A percentile compares a stretch with the other conserved stretches of the same genome.
Evolutionary conservation across 2,329 filamentous ascomycete genomes (phyloP).

Genomic region (Aspergillus aculeatinus): DNA sequence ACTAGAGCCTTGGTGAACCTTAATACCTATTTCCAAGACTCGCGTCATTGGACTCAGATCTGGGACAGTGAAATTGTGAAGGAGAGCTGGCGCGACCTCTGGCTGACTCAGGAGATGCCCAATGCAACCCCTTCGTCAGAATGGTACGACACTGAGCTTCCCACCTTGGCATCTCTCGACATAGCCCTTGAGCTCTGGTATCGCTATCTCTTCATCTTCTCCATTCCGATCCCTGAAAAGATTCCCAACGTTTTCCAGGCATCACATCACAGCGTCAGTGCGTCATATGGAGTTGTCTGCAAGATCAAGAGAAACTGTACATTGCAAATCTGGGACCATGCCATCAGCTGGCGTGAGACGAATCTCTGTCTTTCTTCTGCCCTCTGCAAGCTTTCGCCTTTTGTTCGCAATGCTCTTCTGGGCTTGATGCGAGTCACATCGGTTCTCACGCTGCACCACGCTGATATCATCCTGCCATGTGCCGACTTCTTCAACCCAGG

Average conservation of each 20-base stretch:
- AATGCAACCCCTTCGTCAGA: constrained; percentile 37
- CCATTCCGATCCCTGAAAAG: constrained; percentile 56
- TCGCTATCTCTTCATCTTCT: constrained; percentile 56
- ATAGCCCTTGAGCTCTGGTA: constrained; percentile 42
- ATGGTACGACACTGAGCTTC: constrained; percentile 42
- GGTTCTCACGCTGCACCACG: constrained; percentile 52
- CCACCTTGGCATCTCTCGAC: constrained; percentile 38
- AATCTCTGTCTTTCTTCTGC: constrained; percentile 52
- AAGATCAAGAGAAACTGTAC: constrained; percentile 61
- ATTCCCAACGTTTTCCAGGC: constrained; percentile 62
- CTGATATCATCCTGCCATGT: constrained; percentile 60
- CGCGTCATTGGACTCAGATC: constrained; percentile 50
- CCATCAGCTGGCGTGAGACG: constrained; percentile 61
- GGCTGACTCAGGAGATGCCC: constrained; percentile 48
- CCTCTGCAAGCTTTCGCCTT: constrained; percentile 50
- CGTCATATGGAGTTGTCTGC: constrained; percentile 61
- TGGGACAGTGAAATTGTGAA: constrained; percentile 49
- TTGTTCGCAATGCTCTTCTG: constrained; percentile 51
- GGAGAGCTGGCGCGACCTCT: constrained; percentile 48
- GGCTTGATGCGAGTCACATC: constrained; percentile 51
- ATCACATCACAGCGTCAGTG: constrained; percentile 62
- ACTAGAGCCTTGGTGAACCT: constrained; percentile 51
- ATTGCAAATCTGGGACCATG: constrained; percentile 64
- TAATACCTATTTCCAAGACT: constrained; percentile 51
- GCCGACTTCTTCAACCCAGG: constrained; percentile 64